phyloP scores from a whole-genome alignment of 2,329 filamentous ascomycete genomes.

The Hymenoscyphus albidus region DNA sequence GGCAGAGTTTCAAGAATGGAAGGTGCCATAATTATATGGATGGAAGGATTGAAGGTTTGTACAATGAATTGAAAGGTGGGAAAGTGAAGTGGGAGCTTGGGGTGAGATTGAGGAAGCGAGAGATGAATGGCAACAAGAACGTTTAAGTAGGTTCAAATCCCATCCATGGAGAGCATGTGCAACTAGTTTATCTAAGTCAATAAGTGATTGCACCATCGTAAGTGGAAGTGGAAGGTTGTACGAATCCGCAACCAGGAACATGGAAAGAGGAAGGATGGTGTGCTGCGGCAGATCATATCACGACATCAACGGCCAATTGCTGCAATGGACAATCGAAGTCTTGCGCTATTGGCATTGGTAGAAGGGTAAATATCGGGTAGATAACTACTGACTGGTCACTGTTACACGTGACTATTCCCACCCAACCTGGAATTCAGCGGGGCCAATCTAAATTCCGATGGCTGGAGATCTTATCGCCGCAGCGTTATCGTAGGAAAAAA shows the following conservation, averaged over 20 bases:
- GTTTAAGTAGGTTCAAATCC: neutral
- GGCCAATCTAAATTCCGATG: neutral
- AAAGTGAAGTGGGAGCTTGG: neutral
- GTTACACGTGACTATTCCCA: too few relatives aligned
- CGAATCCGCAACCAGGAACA: neutral
- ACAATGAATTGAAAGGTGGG: neutral
- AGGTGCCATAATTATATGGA: conserved; percentile 18
- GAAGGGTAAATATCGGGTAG: neutral
- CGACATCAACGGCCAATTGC: conserved; percentile 2
- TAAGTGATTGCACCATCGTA: neutral
- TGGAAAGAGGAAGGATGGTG: neutral
- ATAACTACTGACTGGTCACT: too few relatives aligned
- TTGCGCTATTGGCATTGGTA: neutral
- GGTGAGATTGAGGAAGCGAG: neutral
- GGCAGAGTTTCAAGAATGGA: conserved; percentile 24
- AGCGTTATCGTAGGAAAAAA: neutral
- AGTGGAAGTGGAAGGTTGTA: neutral
- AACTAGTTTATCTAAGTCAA: neutral
- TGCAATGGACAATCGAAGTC: neutral
- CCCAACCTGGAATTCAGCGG: neutral
- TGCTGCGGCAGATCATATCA: neutral
- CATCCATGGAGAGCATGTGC: too few relatives aligned
- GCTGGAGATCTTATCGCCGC: neutral
- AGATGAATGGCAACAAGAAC: neutral
- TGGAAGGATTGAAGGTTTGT: neutral